phyloP scores from a whole-genome alignment of 345 rosid genomes.

The Populus euphratica region DNA sequence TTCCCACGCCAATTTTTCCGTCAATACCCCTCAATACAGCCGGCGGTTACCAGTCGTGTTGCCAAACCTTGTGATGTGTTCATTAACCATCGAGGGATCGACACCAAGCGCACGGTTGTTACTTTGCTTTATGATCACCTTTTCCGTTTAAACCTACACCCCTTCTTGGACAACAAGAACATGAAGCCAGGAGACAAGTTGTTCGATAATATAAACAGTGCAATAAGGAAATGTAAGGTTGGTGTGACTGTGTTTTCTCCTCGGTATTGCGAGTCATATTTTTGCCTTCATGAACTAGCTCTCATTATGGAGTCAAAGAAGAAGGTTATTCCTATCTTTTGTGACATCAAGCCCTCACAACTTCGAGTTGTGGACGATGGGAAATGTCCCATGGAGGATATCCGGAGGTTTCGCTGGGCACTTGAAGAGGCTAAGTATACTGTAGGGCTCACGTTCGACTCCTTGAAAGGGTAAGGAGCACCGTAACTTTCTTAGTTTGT shows the following conservation, averaged over 20 bases:
- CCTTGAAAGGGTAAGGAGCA: slow-evolving; percentile 49
- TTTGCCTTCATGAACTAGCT: slow-evolving; percentile 68
- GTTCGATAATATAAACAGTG: slow-evolving; percentile 52
- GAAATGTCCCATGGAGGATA: slow-evolving; percentile 32
- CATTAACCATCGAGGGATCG: slow-evolving; percentile 68
- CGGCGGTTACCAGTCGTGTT: slow-evolving; percentile 6
- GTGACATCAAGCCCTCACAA: slow-evolving; percentile 68
- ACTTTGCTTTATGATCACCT: slow-evolving; percentile 63
- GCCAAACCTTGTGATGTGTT: slow-evolving; percentile 47
- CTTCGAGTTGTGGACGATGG: slow-evolving; percentile 39
- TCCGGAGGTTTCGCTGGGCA: slow-evolving; percentile 52
- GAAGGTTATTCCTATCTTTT: slow-evolving; percentile 69
- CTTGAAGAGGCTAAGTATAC: slow-evolving; percentile 64
- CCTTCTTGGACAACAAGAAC: slow-evolving; percentile 69
- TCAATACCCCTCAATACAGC: slow-evolving; percentile 10
- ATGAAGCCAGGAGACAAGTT: slow-evolving; percentile 77
- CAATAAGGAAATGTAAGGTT: slow-evolving; percentile 46
- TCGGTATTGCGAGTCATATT: slow-evolving; percentile 53
- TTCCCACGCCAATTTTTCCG: slow-evolving; percentile 15
- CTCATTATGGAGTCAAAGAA: slow-evolving; percentile 60
- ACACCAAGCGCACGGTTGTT: slow-evolving; percentile 56
- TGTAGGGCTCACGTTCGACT: slow-evolving; percentile 62
- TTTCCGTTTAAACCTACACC: slow-evolving; percentile 30
- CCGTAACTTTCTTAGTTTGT: neutral
- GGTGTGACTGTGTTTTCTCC: slow-evolving; percentile 66